A percentile compares a stretch with the other conserved stretches of the same genome.
Evolutionary conservation across 306 rosid species (phyloP).

Genomic region (Clitoria ternatea): DNA sequence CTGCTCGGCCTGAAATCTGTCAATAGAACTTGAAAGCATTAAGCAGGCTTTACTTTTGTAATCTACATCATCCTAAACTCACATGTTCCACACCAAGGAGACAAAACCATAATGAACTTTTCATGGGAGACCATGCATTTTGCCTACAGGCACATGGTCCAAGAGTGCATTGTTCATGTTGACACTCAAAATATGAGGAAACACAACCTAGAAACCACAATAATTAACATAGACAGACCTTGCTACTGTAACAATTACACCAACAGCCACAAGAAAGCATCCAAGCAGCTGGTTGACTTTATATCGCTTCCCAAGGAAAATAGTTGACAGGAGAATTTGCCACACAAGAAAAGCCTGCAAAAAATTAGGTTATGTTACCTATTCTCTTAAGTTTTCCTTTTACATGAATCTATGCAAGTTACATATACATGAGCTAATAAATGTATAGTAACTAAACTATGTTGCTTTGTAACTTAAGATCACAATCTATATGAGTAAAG

Average conservation of each 20-base stretch:
- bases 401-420: background rate
- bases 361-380: constrained; percentile 14
- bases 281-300: constrained; percentile 77
- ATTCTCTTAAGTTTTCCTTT: constrained; percentile 14
- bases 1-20: background rate
- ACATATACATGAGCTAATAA: background rate
- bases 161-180: background rate
- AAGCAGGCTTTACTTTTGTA: background rate
- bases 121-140: background rate
- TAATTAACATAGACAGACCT: constrained; percentile 46
- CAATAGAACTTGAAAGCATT: background rate
- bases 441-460: constrained; percentile 1
- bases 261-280: constrained; percentile 83
- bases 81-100: background rate
- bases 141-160: background rate
- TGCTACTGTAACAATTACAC: constrained; percentile 75
- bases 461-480: background rate
- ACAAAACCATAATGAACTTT: background rate
- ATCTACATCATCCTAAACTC: constrained; percentile 8
- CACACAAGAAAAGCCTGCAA: constrained; percentile 93
- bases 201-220: background rate
- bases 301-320: constrained; percentile 76
- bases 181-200: background rate
- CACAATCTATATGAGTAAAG: no score
- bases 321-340: constrained; percentile 80